These are phyloP conservation scores for Monilinia vaccinii-corymbosi DNA, from an alignment of 2,329 filamentous ascomycete species.

Conservation along the genomic window DNA sequence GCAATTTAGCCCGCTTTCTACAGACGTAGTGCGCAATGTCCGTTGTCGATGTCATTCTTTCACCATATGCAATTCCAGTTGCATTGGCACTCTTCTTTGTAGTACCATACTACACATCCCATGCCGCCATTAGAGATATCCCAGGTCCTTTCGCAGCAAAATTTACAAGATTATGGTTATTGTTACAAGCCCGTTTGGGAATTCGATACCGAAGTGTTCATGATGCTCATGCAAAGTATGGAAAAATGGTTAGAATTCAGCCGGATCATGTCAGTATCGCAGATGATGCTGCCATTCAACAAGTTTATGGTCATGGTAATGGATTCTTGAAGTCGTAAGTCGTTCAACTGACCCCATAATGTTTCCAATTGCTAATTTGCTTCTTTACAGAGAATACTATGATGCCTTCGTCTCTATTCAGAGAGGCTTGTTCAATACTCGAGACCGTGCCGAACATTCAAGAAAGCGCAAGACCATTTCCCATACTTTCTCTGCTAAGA, in stretches of 20 bases:
- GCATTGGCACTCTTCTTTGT: slow-evolving; percentile 35
- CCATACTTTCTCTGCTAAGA: slow-evolving; percentile 79
- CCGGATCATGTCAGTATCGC: slow-evolving; percentile 78
- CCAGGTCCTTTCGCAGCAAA: slow-evolving; percentile 45
- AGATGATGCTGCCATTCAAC: slow-evolving; percentile 66
- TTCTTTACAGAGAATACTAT: slow-evolving; percentile 63
- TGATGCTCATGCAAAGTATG: slow-evolving; percentile 59
- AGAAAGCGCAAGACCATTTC: slow-evolving; percentile 84
- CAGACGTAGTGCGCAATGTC: slow-evolving; percentile 21
- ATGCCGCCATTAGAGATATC: slow-evolving; percentile 31
- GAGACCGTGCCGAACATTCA: slow-evolving; percentile 70
- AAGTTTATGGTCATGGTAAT: slow-evolving; percentile 73
- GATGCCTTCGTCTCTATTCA: slow-evolving; percentile 84
- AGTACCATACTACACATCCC: slow-evolving; percentile 28
- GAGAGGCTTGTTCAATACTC: slow-evolving; percentile 80
- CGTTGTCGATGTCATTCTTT: slow-evolving; percentile 32
- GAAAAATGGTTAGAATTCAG: slow-evolving; percentile 73
- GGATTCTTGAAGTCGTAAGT: slow-evolving; percentile 60
- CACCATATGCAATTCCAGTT: slow-evolving; percentile 39
- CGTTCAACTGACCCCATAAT: neutral
- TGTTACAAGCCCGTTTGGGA: slow-evolving; percentile 57
- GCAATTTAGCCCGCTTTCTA: neutral
- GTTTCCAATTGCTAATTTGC: neutral
- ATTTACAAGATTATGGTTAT: slow-evolving; percentile 74
- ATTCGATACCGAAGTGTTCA: slow-evolving; percentile 58